A percentile compares a stretch with the other conserved stretches of the same genome.
These are phyloP conservation scores for Iris macrosiphon DNA, from an alignment of 106 monocot genomes.

Conservation along the genomic window DNA sequence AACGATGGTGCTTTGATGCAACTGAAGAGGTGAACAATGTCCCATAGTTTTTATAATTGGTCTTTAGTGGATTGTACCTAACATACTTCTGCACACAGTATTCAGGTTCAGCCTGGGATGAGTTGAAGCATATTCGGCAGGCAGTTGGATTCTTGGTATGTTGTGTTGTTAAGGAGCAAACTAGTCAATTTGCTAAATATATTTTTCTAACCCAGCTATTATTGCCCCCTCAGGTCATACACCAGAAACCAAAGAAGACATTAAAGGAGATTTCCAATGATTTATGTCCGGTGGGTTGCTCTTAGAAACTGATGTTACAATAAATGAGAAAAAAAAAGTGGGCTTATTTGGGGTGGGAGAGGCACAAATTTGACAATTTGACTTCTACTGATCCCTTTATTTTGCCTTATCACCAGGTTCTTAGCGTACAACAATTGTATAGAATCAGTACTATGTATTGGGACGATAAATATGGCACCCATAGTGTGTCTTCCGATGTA, in stretches of 20 bases:
- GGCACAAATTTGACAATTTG: too few species aligned
- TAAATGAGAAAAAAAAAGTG: not conserved
- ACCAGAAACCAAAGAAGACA: constrained; percentile 57
- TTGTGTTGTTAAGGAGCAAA: not conserved
- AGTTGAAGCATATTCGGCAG: constrained; percentile 68
- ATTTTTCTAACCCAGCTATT: not conserved
- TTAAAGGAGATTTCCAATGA: constrained; percentile 70
- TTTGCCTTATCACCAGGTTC: constrained; percentile 30
- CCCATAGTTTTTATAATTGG: not conserved
- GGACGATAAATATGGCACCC: constrained; percentile 70
- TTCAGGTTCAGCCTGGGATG: constrained; percentile 63
- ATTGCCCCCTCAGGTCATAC: constrained; percentile 36
- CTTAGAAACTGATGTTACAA: not conserved
- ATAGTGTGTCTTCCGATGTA: constrained; percentile 64
- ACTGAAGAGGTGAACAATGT: constrained; percentile 55
- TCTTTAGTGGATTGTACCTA: not conserved
- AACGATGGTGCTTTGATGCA: constrained; percentile 67
- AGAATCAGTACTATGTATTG: constrained; percentile 78
- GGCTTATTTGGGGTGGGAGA: too few species aligned
- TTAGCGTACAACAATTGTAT: constrained; percentile 64
- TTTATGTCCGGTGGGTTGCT: constrained; percentile 56
- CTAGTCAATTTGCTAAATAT: not conserved
- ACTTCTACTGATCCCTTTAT: not conserved
- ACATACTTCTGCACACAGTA: constrained; percentile 26
- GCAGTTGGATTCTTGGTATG: constrained; percentile 76